phyloP scores from a whole-genome alignment of 805 yeast species.

The Yamadazyma insecticola region DNA sequence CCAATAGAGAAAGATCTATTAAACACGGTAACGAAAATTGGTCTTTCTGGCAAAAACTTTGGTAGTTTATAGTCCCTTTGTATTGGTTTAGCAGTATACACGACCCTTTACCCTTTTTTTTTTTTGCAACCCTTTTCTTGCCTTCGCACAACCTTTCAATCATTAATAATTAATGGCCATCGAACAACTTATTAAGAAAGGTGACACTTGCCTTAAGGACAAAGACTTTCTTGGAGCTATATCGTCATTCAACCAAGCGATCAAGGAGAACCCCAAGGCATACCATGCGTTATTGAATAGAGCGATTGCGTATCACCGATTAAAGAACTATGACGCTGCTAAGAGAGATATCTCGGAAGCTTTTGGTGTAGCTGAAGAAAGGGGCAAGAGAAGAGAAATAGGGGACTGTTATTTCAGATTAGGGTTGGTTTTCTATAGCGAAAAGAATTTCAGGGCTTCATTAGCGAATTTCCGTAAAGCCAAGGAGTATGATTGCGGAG shows the following conservation, averaged over 20 bases:
- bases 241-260: slow-evolving; percentile 30
- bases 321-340: slow-evolving; percentile 45
- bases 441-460: slow-evolving; percentile 40
- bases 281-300: slow-evolving; percentile 45
- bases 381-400: slow-evolving; percentile 44
- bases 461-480: slow-evolving; percentile 40
- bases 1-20: slow-evolving; percentile 11
- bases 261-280: slow-evolving; percentile 41
- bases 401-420: slow-evolving; percentile 46
- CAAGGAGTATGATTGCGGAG: slow-evolving; percentile 36
- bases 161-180: slow-evolving; percentile 36
- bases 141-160: background rate
- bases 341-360: slow-evolving; percentile 44
- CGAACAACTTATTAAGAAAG: slow-evolving; percentile 31
- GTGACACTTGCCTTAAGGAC: slow-evolving; percentile 24
- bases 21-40: slow-evolving; percentile 7
- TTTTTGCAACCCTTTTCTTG: slow-evolving; percentile 1
- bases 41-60: slow-evolving; percentile 12
- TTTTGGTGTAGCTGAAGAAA: slow-evolving; percentile 37
- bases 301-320: slow-evolving; percentile 46
- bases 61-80: slow-evolving; percentile 5
- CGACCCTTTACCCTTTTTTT: background rate
- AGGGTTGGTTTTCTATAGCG: slow-evolving; percentile 42
- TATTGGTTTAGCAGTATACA: background rate
- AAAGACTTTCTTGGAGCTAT: slow-evolving; percentile 45